Evolutionary conservation across 73 alveolate genomes (phyloP), one percentile per base, ranked within the genome.

Genomic region (Paramecium sonneborni): DNA sequence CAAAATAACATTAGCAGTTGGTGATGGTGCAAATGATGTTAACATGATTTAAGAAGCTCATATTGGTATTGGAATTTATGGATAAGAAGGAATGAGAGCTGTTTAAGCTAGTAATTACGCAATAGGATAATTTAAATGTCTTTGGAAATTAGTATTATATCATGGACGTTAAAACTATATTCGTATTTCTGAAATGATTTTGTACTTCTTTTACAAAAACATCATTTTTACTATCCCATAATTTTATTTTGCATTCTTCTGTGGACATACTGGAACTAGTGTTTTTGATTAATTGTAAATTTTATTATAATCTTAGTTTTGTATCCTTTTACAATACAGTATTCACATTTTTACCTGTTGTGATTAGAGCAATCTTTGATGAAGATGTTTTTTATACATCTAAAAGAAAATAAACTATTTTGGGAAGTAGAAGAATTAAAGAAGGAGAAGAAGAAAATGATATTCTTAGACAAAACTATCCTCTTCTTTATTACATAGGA

Each of bases 21-120:
- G 99, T 5, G 99, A 98, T 89, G 99, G 99, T 43, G 99, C 99
- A 1, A 98, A 98, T 93, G 99, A 98, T 92, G 99, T 98, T 14
- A 94, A 97, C 44, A 98, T 98, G 99, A 98, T 98, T 62, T 85
- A 94, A 93, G 99, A 98, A 92, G 99, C 99, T 1, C 98, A 98
- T 93, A 97, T 98, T 24, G 99, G 99, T 5, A 95, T 98, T 39
- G 99, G 99, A 39, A 89, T 98, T 10, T 97, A 94, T 93, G 99
- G 99, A 20, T 95, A 98, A 85, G 99, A 98, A 93, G 99, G 99
- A 15, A 94, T 92, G 93, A 92, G 96, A 74, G 98, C 98, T n/a
- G 98, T 94, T 6, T 55, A 93, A 18, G 88, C 96, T 24, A 92
- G 96, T 14, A 97, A 96, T 57, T 96, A 94, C 82, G 98, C 98